phyloP scores from a whole-genome alignment of 2,329 filamentous ascomycete genomes.

The Diplodia intermedia region DNA sequence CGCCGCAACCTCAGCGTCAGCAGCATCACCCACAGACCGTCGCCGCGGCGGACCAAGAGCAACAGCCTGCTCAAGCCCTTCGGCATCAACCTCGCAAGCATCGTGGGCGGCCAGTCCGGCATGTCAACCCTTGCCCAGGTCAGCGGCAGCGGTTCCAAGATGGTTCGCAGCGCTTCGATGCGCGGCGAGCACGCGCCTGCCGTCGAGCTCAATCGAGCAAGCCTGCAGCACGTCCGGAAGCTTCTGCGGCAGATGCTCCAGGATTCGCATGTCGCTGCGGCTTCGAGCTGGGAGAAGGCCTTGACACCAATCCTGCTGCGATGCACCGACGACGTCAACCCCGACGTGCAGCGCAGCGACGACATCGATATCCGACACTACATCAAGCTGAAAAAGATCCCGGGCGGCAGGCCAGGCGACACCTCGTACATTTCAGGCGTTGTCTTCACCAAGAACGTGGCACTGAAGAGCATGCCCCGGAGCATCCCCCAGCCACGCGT shows the following conservation, averaged over 20 bases:
- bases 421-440: slow-evolving; percentile 97
- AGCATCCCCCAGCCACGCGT: slow-evolving; percentile 85
- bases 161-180: slow-evolving; percentile 81
- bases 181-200: slow-evolving; percentile 74
- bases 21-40: slow-evolving; percentile 75
- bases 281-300: slow-evolving; percentile 84
- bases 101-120: slow-evolving; percentile 35
- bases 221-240: slow-evolving; percentile 84
- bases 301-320: slow-evolving; percentile 87
- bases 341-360: slow-evolving; percentile 87
- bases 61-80: slow-evolving; percentile 60
- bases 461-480: slow-evolving; percentile 93
- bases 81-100: slow-evolving; percentile 48
- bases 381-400: slow-evolving; percentile 95
- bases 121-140: slow-evolving; percentile 29
- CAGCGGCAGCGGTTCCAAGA: slow-evolving; percentile 44
- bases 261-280: slow-evolving; percentile 75
- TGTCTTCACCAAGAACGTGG: slow-evolving; percentile 96
- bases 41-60: slow-evolving; percentile 69
- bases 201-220: slow-evolving; percentile 86
- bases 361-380: slow-evolving; percentile 98
- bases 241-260: slow-evolving; percentile 82
- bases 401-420: slow-evolving; percentile 86
- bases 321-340: slow-evolving; percentile 92
- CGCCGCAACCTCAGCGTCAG: slow-evolving; percentile 84